Conservation (phyloP, 1,284 basidiomycete species). For the Kwoniella shivajii region DNA sequence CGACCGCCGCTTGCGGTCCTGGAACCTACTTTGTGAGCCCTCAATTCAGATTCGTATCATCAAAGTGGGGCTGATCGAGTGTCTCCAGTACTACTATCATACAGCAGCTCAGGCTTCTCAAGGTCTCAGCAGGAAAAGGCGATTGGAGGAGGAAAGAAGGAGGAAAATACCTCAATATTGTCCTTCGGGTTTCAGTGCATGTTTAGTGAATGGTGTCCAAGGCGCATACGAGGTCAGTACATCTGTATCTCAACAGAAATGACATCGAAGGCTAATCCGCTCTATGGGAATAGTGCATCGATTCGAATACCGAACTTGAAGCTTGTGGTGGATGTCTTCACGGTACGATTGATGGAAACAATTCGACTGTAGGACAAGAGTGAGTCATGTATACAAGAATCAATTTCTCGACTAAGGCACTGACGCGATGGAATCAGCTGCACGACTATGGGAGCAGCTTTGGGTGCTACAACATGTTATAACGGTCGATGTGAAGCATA, state of each 20-base stretch:
- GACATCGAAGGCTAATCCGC: no score
- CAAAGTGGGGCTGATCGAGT: no score
- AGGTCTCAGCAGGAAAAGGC: constrained; percentile 2
- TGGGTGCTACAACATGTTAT: no score
- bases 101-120: constrained; percentile 1
- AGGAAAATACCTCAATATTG: not conserved
- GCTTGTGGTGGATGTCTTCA: not conserved
- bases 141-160: not conserved
- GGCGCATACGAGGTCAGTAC: constrained; percentile 2
- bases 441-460: no score
- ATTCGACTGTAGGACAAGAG: not conserved
- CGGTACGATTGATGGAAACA: not conserved
- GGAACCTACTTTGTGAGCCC: constrained; percentile 5
- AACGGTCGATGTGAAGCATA: no score
- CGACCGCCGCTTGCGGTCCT: not conserved
- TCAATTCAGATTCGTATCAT: not conserved
- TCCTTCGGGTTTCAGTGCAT: not conserved
- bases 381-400: no score
- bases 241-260: no score
- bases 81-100: constrained; percentile 2
- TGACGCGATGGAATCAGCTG: no score
- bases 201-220: not conserved
- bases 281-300: constrained; percentile 1
- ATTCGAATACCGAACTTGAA: not conserved
- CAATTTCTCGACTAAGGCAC: no score